phyloP scores from a whole-genome alignment of 139 green algal genomes.

The Asterochloris erici region DNA sequence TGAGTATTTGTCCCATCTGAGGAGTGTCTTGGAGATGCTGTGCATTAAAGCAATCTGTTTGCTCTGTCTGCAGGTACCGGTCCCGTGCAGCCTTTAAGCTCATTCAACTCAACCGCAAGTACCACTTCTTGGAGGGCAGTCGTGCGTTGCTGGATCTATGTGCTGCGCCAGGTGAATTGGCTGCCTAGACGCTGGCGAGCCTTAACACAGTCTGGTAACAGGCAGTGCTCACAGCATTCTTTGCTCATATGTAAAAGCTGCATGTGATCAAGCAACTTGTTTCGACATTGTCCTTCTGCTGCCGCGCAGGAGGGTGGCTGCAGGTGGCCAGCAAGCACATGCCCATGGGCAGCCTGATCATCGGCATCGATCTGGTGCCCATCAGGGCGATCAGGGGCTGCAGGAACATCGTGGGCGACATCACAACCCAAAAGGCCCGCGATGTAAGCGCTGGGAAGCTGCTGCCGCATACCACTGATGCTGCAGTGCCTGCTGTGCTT shows the following conservation, averaged over 20 bases:
- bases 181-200: not conserved
- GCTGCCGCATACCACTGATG: not conserved
- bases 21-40: not conserved
- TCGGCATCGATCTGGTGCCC: conserved; percentile 93
- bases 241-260: not conserved
- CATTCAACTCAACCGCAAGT: conserved; percentile 98
- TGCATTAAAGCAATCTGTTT: not conserved
- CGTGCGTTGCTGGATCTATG: conserved; percentile 90
- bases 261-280: not conserved
- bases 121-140: conserved; percentile 84
- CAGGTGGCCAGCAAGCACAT: conserved; percentile 95
- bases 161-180: conserved; percentile 81
- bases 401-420: conserved; percentile 87
- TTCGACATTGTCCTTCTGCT: not conserved
- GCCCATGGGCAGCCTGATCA: conserved; percentile 83
- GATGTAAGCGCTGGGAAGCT: conserved; percentile 2
- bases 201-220: not conserved
- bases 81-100: conserved; percentile 99
- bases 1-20: conserved; percentile 29
- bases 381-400: conserved; percentile 89
- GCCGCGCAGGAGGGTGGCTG: conserved; percentile 66
- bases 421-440: conserved; percentile 80
- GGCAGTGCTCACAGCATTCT: not conserved
- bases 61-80: conserved; percentile 70
- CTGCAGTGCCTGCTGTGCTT: not conserved